phyloP scores from a whole-genome alignment of 306 rosid genomes.

The Medicago arabica region DNA sequence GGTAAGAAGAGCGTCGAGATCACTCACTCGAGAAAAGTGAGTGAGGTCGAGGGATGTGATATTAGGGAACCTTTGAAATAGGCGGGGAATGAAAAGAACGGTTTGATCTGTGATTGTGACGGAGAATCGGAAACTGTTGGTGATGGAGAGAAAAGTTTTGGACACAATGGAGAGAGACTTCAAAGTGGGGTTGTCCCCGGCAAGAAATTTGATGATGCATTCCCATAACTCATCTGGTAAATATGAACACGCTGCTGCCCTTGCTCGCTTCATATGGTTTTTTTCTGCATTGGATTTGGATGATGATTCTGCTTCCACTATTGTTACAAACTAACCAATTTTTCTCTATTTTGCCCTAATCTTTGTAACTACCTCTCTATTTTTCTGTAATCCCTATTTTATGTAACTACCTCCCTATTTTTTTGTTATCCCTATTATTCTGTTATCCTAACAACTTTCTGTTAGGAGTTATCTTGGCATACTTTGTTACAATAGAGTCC shows the following conservation, averaged over 20 bases:
- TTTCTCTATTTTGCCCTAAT: too few relatives aligned
- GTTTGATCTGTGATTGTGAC: conserved; percentile 43
- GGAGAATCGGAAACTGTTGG: conserved; percentile 44
- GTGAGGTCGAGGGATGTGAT: conserved; percentile 49
- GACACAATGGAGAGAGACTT: conserved; percentile 1
- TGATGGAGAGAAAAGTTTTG: conserved; percentile 61
- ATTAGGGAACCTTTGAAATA: conserved; percentile 50
- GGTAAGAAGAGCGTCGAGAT: conserved; percentile 47
- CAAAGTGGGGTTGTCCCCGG: background rate
- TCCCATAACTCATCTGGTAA: background rate
- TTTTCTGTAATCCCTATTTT: too few relatives aligned
- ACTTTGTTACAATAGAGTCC: too few relatives aligned
- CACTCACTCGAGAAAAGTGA: conserved; percentile 29
- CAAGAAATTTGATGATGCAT: background rate
- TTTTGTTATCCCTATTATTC: too few relatives aligned
- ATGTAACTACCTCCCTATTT: too few relatives aligned
- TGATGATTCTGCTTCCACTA: too few relatives aligned
- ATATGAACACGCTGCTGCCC: background rate
- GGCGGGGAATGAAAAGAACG: conserved; percentile 5
- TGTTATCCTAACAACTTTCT: too few relatives aligned
- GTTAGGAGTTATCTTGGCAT: too few relatives aligned
- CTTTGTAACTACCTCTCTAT: too few relatives aligned
- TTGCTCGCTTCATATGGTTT: too few relatives aligned
- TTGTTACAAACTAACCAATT: too few relatives aligned
- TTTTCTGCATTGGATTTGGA: too few relatives aligned